phyloP scores from a whole-genome alignment of 176 grass and related monocot species.

The Avena eriantha region DNA sequence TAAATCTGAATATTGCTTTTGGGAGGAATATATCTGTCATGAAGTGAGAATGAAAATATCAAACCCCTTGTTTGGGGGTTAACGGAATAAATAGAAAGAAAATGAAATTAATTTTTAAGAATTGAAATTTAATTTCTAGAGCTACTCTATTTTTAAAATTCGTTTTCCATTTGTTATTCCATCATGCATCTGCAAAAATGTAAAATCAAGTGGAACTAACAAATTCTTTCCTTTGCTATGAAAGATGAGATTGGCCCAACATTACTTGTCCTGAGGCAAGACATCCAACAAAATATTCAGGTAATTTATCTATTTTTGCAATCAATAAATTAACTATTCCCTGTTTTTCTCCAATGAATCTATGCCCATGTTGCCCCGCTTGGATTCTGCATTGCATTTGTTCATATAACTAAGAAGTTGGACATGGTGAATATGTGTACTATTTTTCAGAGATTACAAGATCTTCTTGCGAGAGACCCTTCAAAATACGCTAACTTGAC shows the following conservation, averaged over 20 bases:
- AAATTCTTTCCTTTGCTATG: slow-evolving; percentile 23
- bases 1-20: background rate
- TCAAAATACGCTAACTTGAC: slow-evolving; percentile 56
- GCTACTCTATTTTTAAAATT: background rate
- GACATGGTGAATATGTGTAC: background rate
- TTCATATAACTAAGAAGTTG: background rate
- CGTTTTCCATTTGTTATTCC: background rate
- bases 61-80: background rate
- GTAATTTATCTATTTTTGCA: slow-evolving; percentile 44
- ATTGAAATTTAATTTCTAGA: background rate
- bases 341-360: background rate
- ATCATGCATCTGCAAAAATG: background rate
- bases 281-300: slow-evolving; percentile 75
- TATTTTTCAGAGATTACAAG: slow-evolving; percentile 69
- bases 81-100: background rate
- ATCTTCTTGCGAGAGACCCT: slow-evolving; percentile 53
- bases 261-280: slow-evolving; percentile 78
- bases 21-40: background rate
- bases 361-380: background rate
- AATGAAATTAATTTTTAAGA: background rate
- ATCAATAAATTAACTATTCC: background rate
- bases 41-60: background rate
- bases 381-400: background rate
- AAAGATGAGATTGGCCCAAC: slow-evolving; percentile 87
- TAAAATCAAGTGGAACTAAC: slow-evolving; percentile 30